A percentile compares a stretch with the other conserved stretches of the same genome.
Evolutionary conservation across 2,329 filamentous ascomycete species (phyloP).

Genomic region (Epicoccum nigrum): DNA sequence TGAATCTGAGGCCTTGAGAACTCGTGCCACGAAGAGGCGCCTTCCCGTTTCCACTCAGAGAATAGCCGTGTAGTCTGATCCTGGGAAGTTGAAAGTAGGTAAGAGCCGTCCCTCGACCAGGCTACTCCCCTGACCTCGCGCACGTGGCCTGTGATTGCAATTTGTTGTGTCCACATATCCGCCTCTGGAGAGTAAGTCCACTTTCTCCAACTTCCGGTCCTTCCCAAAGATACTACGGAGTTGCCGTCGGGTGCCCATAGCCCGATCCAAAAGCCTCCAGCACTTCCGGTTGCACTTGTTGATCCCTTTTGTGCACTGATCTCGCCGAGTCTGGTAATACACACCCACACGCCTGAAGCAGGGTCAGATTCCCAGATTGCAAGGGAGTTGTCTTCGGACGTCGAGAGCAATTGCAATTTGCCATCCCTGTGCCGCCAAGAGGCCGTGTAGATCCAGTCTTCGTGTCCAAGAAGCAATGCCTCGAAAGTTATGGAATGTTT

Average conservation of each 20-base stretch:
- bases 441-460: conserved; percentile 97
- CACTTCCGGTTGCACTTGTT: conserved; percentile 93
- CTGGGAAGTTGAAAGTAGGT: conserved; percentile 84
- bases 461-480: conserved; percentile 89
- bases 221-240: conserved; percentile 79
- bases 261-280: conserved; percentile 95
- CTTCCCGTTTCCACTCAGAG: conserved; percentile 71
- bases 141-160: conserved; percentile 84
- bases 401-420: conserved; percentile 77
- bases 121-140: conserved; percentile 79
- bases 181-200: conserved; percentile 70
- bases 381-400: conserved; percentile 93
- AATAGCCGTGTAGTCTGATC: conserved; percentile 94
- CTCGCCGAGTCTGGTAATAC: conserved; percentile 82
- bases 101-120: conserved; percentile 83
- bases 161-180: conserved; percentile 76
- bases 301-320: conserved; percentile 95
- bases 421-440: conserved; percentile 67
- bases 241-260: conserved; percentile 83
- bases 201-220: conserved; percentile 90
- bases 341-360: conserved; percentile 88
- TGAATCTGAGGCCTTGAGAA: conserved; percentile 96
- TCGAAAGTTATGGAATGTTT: conserved; percentile 90
- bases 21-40: conserved; percentile 79
- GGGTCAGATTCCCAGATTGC: conserved; percentile 90